Percentiles rank a stretch among this genome's conserved stretches.
phyloP scores from a whole-genome alignment of 2,329 filamentous ascomycete species.

The Cladophialophora carrionii region DNA sequence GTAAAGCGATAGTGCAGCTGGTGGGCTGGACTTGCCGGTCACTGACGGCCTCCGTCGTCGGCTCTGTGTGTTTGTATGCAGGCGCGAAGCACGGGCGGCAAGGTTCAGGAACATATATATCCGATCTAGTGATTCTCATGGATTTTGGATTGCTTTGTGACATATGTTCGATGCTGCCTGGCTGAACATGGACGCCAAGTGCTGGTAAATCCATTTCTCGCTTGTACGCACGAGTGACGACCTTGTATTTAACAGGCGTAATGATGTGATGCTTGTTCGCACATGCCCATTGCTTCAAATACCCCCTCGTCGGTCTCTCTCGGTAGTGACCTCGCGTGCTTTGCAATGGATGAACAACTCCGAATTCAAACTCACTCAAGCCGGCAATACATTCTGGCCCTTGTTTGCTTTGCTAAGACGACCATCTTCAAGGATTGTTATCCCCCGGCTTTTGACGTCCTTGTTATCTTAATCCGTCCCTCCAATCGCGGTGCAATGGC shows the following conservation, averaged over 20 bases:
- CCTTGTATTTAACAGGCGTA: neutral
- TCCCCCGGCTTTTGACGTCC: neutral
- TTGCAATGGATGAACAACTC: neutral
- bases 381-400: neutral
- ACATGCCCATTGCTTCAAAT: neutral
- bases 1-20: no score
- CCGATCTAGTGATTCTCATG: neutral
- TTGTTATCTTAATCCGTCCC: slow-evolving; percentile 64
- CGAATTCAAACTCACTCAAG: neutral
- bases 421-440: neutral
- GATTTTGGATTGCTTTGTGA: neutral
- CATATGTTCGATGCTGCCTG: neutral
- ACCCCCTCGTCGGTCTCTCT: neutral
- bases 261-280: neutral
- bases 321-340: neutral
- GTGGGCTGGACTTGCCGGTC: no score
- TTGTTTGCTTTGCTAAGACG: neutral
- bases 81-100: neutral
- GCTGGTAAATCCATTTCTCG: neutral
- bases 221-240: neutral
- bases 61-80: neutral
- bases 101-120: neutral
- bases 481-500: slow-evolving; percentile 78
- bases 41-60: no score
- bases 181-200: neutral